Evolutionary conservation across 768 basidiomycete species (phyloP), one percentile per base, ranked within the genome.

Genomic region (Hysterangium stoloniferum): DNA sequence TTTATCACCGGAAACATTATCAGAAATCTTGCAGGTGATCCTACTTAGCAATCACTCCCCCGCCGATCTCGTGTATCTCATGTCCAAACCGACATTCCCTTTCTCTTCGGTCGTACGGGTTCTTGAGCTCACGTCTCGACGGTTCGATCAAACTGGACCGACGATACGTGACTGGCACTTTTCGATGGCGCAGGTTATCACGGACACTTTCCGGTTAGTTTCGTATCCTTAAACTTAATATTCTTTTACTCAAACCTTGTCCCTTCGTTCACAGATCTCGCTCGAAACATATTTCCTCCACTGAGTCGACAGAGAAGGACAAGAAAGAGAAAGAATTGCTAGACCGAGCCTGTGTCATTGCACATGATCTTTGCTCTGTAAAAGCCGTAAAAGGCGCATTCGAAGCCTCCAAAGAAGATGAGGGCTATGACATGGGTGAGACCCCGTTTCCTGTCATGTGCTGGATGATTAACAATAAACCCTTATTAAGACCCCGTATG

Each of bases 281-380:
- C 4, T 37, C 24, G 13, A 35, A 11, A 19, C 28, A 22, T 25
- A 29, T 46, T 28, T 28, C 45, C 4, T 56, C 55, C 65, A 24
- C 65, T 64, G 50, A 62, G 66, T 4, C 60, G 55, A 45, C 51
- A 44, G n/a, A 58, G 59, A 11, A 12, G 1, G n/a, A 37, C 40
- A 6, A 13, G 40, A 40, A 29, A 29, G 75, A 77, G 15, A 69
- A 68, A 42, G 68, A 72, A 8, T 51, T 63, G 4, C 57, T 79
- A 22, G 66, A 67, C 20, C 65, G 63, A 2, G 72, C 78, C n/a
- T 82, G 78, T 75, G 70, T 70, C 56, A 72, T 74, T n/a, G 76
- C 77, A 3, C 80, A 79, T 48, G 82, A 87, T 49, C 73, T 86
- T 45, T 79, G 78, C 55, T 82, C 84, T 6, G 50, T 90, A 13